phyloP scores from a whole-genome alignment of 495 filamentous ascomycete species.

The Aspergillus campestris region DNA sequence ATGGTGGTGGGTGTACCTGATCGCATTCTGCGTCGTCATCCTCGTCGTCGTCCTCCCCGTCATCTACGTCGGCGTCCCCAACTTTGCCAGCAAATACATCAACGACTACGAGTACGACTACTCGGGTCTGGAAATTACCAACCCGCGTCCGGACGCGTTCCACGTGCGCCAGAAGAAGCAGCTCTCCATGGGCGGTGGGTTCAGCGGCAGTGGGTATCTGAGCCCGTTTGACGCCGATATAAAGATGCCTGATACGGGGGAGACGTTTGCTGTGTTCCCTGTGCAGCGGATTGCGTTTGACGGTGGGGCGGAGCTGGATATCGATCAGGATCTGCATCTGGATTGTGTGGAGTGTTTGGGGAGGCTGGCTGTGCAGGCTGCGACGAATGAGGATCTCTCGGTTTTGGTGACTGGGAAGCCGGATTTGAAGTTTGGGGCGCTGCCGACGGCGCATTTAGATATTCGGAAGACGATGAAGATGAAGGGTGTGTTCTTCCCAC shows the following conservation, averaged over 20 bases:
- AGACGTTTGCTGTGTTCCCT: conserved; percentile 16
- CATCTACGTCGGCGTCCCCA: conserved; percentile 23
- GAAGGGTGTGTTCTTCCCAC: conserved; percentile 3
- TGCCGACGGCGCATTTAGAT: conserved; percentile 22
- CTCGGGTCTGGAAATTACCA: conserved; percentile 16
- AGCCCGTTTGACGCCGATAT: conserved; percentile 20
- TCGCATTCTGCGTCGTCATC: conserved; percentile 13
- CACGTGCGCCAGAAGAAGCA: conserved; percentile 16
- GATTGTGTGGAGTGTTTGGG: conserved; percentile 23
- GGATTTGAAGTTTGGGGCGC: conserved; percentile 13
- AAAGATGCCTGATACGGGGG: conserved; percentile 6
- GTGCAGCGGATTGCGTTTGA: conserved; percentile 16
- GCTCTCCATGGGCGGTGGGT: conserved; percentile 14
- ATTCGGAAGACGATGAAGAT: conserved; percentile 22
- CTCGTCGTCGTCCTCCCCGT: conserved; percentile 19
- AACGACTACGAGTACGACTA: conserved; percentile 20
- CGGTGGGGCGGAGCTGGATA: conserved; percentile 8
- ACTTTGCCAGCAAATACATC: conserved; percentile 21
- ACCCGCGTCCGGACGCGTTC: conserved; percentile 15
- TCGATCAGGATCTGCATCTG: conserved; percentile 22
- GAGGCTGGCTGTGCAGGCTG: conserved; percentile 12
- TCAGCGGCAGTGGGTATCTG: conserved; percentile 21
- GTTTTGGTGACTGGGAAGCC: conserved; percentile 17
- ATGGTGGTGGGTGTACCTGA: conserved; percentile 24
- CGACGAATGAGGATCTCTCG: conserved; percentile 15